Evolutionary conservation across 495 filamentous ascomycete species (phyloP).

Genomic region (Jackrogersella minutella): DNA sequence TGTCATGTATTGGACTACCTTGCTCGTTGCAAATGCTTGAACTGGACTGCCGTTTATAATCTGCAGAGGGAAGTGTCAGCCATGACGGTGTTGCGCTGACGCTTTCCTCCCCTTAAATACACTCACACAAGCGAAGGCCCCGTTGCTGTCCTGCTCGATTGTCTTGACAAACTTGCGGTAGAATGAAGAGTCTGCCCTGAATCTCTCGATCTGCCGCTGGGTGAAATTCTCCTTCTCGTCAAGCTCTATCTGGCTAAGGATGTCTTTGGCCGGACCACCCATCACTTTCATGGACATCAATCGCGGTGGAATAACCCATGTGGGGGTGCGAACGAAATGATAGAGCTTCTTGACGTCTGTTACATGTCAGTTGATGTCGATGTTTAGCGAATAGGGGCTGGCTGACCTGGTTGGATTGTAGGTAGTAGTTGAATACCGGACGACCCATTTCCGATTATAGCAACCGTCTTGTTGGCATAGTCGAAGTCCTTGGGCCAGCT

Average conservation of each 20-base stretch:
- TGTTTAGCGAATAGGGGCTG: slow-evolving; percentile 50
- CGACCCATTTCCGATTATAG: slow-evolving; percentile 67
- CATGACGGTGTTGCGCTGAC: not conserved
- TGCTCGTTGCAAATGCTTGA: slow-evolving; percentile 36
- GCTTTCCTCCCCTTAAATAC: too few species aligned
- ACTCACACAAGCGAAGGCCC: slow-evolving; percentile 42
- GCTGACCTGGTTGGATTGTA: slow-evolving; percentile 62
- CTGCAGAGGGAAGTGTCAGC: slow-evolving; percentile 39
- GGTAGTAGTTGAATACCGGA: slow-evolving; percentile 69
- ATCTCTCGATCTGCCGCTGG: slow-evolving; percentile 55
- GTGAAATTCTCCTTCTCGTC: slow-evolving; percentile 48
- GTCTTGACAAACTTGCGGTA: slow-evolving; percentile 42
- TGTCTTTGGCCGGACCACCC: slow-evolving; percentile 43
- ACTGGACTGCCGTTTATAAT: slow-evolving; percentile 48
- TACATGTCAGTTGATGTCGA: slow-evolving; percentile 35
- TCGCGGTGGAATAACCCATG: slow-evolving; percentile 70
- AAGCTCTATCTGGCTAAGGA: slow-evolving; percentile 43
- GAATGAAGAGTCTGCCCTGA: slow-evolving; percentile 46
- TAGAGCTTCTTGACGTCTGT: slow-evolving; percentile 55
- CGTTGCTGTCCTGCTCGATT: slow-evolving; percentile 40
- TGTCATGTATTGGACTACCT: slow-evolving; percentile 44
- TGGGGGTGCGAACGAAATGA: slow-evolving; percentile 65
- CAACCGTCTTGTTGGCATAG: slow-evolving; percentile 64
- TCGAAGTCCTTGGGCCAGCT: slow-evolving; percentile 65
- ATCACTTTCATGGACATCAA: slow-evolving; percentile 54